These are phyloP conservation scores for Furcasterigmium furcatum DNA, from an alignment of 2,329 filamentous ascomycete species.

Conservation along the genomic window DNA sequence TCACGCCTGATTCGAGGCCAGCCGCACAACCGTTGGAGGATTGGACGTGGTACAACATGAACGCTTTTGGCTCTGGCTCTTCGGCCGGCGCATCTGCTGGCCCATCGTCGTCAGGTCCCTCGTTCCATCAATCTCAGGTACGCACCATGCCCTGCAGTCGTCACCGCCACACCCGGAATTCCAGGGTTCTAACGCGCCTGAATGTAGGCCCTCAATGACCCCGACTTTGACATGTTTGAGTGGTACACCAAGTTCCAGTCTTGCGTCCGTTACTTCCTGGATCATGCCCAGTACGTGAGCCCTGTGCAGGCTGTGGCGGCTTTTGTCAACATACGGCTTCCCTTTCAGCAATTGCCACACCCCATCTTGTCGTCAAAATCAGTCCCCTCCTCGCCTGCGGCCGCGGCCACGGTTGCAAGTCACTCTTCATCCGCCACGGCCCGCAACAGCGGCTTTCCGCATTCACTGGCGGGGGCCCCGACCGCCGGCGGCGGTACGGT, in stretches of 20 bases:
- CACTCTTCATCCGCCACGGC: constrained; percentile 21
- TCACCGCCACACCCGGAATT: not conserved
- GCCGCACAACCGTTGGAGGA: too few species aligned
- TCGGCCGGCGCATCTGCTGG: constrained; percentile 10
- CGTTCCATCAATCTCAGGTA: constrained; percentile 12
- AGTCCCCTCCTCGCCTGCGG: constrained; percentile 27
- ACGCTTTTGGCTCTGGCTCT: constrained; percentile 6
- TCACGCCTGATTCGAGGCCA: too few species aligned
- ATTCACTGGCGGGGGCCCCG: constrained; percentile 15
- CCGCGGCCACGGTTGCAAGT: constrained; percentile 20
- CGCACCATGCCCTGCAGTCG: not conserved
- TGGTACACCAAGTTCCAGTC: constrained; percentile 92
- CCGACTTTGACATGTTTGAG: constrained; percentile 75
- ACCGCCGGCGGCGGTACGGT: constrained; percentile 47
- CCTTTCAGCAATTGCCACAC: constrained; percentile 66
- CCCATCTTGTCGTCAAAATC: constrained; percentile 38
- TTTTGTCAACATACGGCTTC: constrained; percentile 87
- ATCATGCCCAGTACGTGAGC: constrained; percentile 80
- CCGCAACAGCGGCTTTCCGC: constrained; percentile 25
- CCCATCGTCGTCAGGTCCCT: constrained; percentile 1
- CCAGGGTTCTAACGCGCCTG: not conserved
- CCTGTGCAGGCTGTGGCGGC: constrained; percentile 85
- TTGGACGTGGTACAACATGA: not conserved
- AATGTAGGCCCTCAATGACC: constrained; percentile 40
- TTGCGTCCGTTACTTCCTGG: constrained; percentile 87